Percentiles rank a stretch among this genome's conserved stretches.
Evolutionary conservation across 2,329 filamentous ascomycete species (phyloP).

Genomic region (Fusarium sp.): DNA sequence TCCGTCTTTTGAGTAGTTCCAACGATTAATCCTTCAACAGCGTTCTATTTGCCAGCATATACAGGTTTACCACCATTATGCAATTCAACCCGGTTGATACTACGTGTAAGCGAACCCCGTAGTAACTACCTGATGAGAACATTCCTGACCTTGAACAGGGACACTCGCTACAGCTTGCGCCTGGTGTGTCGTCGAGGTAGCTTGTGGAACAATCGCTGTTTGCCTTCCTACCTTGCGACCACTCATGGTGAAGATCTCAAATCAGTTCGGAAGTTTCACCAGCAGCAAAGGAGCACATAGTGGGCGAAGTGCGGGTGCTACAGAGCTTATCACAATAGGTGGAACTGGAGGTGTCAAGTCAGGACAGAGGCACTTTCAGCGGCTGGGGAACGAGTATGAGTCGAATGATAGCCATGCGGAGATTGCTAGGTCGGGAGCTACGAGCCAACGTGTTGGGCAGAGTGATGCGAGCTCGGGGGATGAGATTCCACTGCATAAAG

Average conservation of each 20-base stretch:
- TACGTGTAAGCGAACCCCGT: conserved; percentile 4
- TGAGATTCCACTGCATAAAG: neutral
- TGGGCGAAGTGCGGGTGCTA: neutral
- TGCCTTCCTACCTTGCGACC: conserved; percentile 26
- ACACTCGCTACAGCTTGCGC: conserved; percentile 28
- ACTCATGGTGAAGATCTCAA: conserved; percentile 22
- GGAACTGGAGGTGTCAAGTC: conserved; percentile 5
- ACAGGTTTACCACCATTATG: conserved; percentile 31
- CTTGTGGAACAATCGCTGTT: conserved; percentile 27
- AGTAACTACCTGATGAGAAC: rapidly evolving
- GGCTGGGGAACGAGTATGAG: conserved; percentile 8
- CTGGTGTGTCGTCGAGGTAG: conserved; percentile 31
- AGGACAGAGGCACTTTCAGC: conserved; percentile 12
- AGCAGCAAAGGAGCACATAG: neutral
- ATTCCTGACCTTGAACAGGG: conserved; percentile 4
- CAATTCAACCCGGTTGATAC: conserved; percentile 13
- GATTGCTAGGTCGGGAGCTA: neutral
- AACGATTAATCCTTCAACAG: neutral
- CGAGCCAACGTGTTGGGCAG: neutral
- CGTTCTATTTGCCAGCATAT: conserved; percentile 29
- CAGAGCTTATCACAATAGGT: conserved; percentile 21
- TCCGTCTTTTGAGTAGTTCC: rapidly evolving
- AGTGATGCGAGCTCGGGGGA: conserved; percentile 5
- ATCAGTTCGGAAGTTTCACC: conserved; percentile 14
- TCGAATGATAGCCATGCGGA: neutral